Evolutionary conservation across 1,139 yeast genomes (phyloP), one percentile per base, ranked within the genome.

Genomic region (Magnusiomyces suaveolens): DNA sequence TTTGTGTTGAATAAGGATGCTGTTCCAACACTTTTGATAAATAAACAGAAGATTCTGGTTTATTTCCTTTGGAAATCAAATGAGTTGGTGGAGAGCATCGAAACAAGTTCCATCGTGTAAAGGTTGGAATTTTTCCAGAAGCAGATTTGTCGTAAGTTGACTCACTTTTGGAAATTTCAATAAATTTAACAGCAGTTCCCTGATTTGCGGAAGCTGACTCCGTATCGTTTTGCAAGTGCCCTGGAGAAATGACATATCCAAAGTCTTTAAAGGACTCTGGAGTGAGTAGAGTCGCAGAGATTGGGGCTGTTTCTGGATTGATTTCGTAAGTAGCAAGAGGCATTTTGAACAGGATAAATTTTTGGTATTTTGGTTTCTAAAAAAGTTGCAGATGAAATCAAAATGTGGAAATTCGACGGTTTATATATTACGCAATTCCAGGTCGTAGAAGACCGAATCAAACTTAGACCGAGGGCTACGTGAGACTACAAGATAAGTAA

Each of bases 1-100:
- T 85, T 68, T 90, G 97, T 0, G 96, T 83, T n/a, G 92, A 79
- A 64, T 69, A 85, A 6, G 96, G 96, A 66, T 90, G 97, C 69
- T 95, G 78, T 66, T 90, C 97, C 38, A 90, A 74, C 1, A 89
- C 96, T 60, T 78, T 83, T 29, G 87, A 72, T 1, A 70, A 65
- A 66, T 87, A 88, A 12, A 47, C 23, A 48, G 26, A 41, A 48
- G 49, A 44, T 23, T 38, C 49, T 43, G 32, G 51, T 39, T 38
- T 46, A 18, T 8, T 10, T 8, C 4, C 3, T n/a, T 46, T 21
- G 8, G 67, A 64, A 55, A 85, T 75, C 56, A 84, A 72, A 60
- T 82, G 85, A 46, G 67, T 71, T 1, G 95, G 94, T 2, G 90
- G 87, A 4, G 82, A 77, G 62, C 96, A 87, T 56, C 96, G 72